phyloP scores from a whole-genome alignment of 305 asterid species.

The Fraxinus sp. region DNA sequence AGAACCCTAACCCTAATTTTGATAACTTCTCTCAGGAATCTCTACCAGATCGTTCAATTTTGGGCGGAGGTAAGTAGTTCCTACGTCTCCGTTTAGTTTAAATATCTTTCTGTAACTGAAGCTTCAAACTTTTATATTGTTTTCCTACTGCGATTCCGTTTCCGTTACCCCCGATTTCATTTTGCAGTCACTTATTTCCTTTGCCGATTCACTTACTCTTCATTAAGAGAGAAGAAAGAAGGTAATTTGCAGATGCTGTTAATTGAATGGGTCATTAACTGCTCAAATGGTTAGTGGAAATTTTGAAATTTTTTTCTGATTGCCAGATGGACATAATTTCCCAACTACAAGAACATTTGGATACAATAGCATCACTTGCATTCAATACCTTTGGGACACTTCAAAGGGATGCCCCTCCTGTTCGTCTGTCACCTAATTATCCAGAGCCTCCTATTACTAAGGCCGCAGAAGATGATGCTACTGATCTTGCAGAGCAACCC shows the following conservation, averaged over 20 bases:
- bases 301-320: not conserved
- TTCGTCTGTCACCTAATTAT: slow-evolving; percentile 72
- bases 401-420: slow-evolving; percentile 87
- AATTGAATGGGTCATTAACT: not conserved
- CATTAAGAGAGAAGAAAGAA: not conserved
- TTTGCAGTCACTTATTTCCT: not conserved
- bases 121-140: not conserved
- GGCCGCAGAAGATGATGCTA: slow-evolving; percentile 44
- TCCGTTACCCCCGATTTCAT: not conserved
- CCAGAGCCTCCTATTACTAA: slow-evolving; percentile 71
- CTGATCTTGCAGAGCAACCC: slow-evolving; percentile 66
- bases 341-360: slow-evolving; percentile 77
- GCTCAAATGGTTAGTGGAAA: not conserved
- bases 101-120: not conserved
- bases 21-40: not conserved
- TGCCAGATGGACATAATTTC: slow-evolving; percentile 73
- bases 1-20: not conserved
- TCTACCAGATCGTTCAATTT: not conserved
- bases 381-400: slow-evolving; percentile 78
- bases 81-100: not conserved
- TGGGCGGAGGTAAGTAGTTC: not conserved
- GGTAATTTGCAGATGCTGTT: not conserved
- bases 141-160: not conserved
- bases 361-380: slow-evolving; percentile 63
- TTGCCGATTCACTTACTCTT: not conserved